Evolutionary conservation across 139 green algal species (phyloP).

Genomic region (Haematococcus lacustris): DNA sequence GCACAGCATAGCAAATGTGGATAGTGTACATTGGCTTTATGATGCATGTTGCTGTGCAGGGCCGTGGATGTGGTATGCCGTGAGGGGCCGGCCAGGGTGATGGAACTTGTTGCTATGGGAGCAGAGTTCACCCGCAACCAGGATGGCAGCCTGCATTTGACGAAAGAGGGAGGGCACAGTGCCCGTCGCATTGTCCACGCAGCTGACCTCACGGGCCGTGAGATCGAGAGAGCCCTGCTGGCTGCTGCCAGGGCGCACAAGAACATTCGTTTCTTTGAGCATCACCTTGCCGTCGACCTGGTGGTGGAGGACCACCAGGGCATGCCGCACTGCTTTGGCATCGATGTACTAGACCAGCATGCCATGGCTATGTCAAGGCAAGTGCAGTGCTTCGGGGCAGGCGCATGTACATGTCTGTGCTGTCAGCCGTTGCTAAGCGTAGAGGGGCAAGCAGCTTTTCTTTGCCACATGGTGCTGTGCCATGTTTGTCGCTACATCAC

Average conservation of each 20-base stretch:
- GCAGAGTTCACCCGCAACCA: slow-evolving; percentile 77
- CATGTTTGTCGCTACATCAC: too few relatives aligned
- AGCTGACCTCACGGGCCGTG: slow-evolving; percentile 80
- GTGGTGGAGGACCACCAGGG: slow-evolving; percentile 46
- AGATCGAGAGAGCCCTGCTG: slow-evolving; percentile 91
- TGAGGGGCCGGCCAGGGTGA: slow-evolving; percentile 81
- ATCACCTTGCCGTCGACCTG: slow-evolving; percentile 50
- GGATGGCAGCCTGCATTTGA: slow-evolving; percentile 85
- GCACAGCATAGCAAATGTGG: too few relatives aligned
- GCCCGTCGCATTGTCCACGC: slow-evolving; percentile 91
- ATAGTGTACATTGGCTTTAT: too few relatives aligned
- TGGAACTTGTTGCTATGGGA: slow-evolving; percentile 83
- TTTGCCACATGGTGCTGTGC: too few relatives aligned
- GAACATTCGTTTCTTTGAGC: slow-evolving; percentile 62
- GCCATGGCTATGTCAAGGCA: slow-evolving; percentile 39
- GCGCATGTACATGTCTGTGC: too few relatives aligned
- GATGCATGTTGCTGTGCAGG: too few relatives aligned
- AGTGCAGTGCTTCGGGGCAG: too few relatives aligned
- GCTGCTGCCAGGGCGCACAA: slow-evolving; percentile 42
- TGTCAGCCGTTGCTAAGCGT: too few relatives aligned
- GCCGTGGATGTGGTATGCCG: slow-evolving; percentile 87
- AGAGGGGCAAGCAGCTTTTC: too few relatives aligned
- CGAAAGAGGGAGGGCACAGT: slow-evolving; percentile 88
- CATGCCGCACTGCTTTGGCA: slow-evolving; percentile 65
- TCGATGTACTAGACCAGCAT: slow-evolving; percentile 66